Conservation (phyloP, 1,284 basidiomycete species). For the Pterulicium gracile region DNA sequence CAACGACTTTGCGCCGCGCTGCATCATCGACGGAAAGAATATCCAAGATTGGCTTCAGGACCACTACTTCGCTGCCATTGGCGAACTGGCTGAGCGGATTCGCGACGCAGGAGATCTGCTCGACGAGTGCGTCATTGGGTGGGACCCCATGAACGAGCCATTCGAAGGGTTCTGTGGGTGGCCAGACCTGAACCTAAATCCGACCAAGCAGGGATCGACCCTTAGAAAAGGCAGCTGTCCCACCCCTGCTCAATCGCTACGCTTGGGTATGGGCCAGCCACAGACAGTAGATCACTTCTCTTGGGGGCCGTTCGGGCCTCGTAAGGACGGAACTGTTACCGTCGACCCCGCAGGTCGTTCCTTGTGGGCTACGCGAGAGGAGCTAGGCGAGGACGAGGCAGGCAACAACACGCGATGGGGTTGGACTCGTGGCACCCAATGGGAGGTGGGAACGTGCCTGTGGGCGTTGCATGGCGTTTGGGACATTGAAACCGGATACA, state of each 20-base stretch:
- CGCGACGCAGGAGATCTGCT: slow-evolving; percentile 62
- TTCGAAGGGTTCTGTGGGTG: slow-evolving; percentile 81
- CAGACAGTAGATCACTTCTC: slow-evolving; percentile 83
- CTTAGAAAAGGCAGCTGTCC: slow-evolving; percentile 84
- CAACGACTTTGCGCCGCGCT: slow-evolving; percentile 80
- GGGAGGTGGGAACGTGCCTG: slow-evolving; percentile 79
- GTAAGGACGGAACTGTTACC: slow-evolving; percentile 57
- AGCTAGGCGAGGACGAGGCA: slow-evolving; percentile 26
- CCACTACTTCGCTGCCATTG: slow-evolving; percentile 77
- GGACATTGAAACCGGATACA: slow-evolving; percentile 61
- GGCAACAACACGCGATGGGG: slow-evolving; percentile 22
- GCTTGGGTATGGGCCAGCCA: slow-evolving; percentile 79
- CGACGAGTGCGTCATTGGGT: slow-evolving; percentile 87
- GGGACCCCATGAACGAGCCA: slow-evolving; percentile 96
- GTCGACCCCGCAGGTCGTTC: slow-evolving; percentile 78
- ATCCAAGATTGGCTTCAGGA: slow-evolving; percentile 92
- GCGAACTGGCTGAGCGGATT: slow-evolving; percentile 68
- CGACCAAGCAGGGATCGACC: slow-evolving; percentile 55
- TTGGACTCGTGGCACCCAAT: slow-evolving; percentile 27
- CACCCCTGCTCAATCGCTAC: slow-evolving; percentile 76
- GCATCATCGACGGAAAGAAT: slow-evolving; percentile 84
- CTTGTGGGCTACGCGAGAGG: slow-evolving; percentile 44
- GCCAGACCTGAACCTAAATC: slow-evolving; percentile 58
- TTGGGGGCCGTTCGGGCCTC: slow-evolving; percentile 77
- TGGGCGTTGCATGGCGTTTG: slow-evolving; percentile 95